phyloP scores from a whole-genome alignment of 176 grass and related monocot genomes.

The bread wheat (Triticum aestivum) region DNA sequence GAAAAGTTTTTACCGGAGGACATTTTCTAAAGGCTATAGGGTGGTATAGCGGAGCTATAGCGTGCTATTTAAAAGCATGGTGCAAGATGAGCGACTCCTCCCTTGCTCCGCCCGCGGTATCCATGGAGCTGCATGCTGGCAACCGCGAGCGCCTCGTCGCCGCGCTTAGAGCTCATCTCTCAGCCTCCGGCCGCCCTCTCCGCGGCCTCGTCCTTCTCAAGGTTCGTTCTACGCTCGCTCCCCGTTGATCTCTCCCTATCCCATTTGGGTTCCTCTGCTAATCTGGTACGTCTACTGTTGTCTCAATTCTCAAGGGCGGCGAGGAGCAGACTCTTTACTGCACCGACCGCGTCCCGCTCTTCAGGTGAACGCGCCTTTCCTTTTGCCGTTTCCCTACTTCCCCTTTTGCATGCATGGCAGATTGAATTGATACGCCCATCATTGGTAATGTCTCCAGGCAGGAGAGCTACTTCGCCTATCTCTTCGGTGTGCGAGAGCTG shows the following conservation, averaged over 20 bases:
- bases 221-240: neutral
- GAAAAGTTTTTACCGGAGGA: too few species aligned
- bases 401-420: neutral
- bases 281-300: neutral
- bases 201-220: conserved; percentile 70
- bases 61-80: too few species aligned
- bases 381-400: too few species aligned
- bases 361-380: conserved; percentile 37
- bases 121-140: conserved; percentile 75
- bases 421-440: neutral
- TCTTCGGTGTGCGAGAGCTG: conserved; percentile 79
- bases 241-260: too few species aligned
- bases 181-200: conserved; percentile 43
- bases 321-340: conserved; percentile 56
- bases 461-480: conserved; percentile 94
- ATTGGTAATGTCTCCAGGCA: conserved; percentile 50
- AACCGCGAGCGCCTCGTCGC: conserved; percentile 67
- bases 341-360: conserved; percentile 63
- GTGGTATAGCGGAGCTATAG: too few species aligned
- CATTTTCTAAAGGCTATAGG: too few species aligned
- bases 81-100: conserved; percentile 1
- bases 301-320: conserved; percentile 40
- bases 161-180: conserved; percentile 46
- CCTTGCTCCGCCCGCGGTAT: conserved; percentile 53
- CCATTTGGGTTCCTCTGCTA: too few species aligned